phyloP scores from a whole-genome alignment of 2,329 filamentous ascomycete species.

The Sodiomyces alkalinus region DNA sequence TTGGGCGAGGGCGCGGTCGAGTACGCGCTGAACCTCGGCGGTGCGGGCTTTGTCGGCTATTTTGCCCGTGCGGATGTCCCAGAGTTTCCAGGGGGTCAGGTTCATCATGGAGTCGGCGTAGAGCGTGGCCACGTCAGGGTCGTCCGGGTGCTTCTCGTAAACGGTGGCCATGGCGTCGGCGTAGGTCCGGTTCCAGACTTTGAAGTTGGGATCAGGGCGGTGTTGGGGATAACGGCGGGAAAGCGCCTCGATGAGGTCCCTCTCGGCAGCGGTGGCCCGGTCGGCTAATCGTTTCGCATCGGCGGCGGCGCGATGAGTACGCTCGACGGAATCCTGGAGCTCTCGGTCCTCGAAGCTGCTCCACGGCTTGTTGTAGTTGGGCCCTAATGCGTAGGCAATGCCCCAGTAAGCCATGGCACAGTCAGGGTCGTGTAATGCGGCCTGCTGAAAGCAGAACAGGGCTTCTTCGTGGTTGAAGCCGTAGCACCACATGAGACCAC shows the following conservation, averaged over 20 bases:
- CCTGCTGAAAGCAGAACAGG: slow-evolving; percentile 44
- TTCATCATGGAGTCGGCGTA: slow-evolving; percentile 32
- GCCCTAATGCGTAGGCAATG: slow-evolving; percentile 54
- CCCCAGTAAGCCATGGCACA: slow-evolving; percentile 57
- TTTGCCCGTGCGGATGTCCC: slow-evolving; percentile 20
- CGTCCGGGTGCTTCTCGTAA: slow-evolving; percentile 19
- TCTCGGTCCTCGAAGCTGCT: slow-evolving; percentile 51
- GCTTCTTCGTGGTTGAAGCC: slow-evolving; percentile 66
- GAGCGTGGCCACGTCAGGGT: slow-evolving; percentile 21
- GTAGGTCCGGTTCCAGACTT: slow-evolving; percentile 41
- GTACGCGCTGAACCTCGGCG: slow-evolving; percentile 14
- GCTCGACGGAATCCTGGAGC: slow-evolving; percentile 30
- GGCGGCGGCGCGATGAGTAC: slow-evolving; percentile 28
- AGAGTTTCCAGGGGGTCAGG: slow-evolving; percentile 29
- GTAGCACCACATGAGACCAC: slow-evolving; percentile 59
- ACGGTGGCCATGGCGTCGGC: slow-evolving; percentile 24
- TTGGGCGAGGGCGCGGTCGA: slow-evolving; percentile 32
- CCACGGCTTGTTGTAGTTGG: slow-evolving; percentile 70
- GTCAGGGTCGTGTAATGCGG: slow-evolving; percentile 33
- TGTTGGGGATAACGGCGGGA: slow-evolving; percentile 43
- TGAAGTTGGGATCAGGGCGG: slow-evolving; percentile 30
- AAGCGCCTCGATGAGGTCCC: slow-evolving; percentile 48
- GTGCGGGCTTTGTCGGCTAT: slow-evolving; percentile 9
- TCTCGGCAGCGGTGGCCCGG: slow-evolving; percentile 34
- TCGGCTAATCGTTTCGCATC: slow-evolving; percentile 24